Percentiles rank a stretch among this genome's conserved stretches.
Evolutionary conservation across 805 yeast genomes (phyloP).

Genomic region (Lachancea sp.): DNA sequence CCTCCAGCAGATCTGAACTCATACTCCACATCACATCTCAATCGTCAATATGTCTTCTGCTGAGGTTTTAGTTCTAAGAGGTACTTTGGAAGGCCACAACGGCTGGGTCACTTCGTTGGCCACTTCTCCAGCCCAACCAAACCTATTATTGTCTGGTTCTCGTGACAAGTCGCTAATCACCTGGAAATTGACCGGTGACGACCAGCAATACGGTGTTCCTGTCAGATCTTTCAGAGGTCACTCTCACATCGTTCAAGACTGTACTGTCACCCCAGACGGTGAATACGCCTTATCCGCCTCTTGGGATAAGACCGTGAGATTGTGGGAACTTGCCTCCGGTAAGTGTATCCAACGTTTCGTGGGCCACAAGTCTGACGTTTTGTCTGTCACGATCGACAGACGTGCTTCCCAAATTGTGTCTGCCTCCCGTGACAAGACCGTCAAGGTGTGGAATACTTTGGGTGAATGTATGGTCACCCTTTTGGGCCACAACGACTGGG

Average conservation of each 20-base stretch:
- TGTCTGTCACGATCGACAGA: conserved; percentile 93
- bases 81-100: conserved; percentile 96
- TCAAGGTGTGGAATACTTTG: conserved; percentile 98
- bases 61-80: conserved; percentile 99
- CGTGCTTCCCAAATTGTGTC: conserved; percentile 97
- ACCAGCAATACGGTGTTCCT: conserved; percentile 96
- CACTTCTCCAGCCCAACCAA: conserved; percentile 97
- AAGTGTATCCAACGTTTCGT: conserved; percentile 89
- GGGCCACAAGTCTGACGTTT: conserved; percentile 96
- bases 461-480: conserved; percentile 95
- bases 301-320: conserved; percentile 98
- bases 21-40: neutral
- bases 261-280: conserved; percentile 96
- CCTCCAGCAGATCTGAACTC: neutral
- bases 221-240: conserved; percentile 96
- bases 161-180: conserved; percentile 98
- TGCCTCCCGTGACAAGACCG: conserved; percentile 98
- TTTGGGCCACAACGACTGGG: conserved; percentile 98
- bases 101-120: conserved; percentile 99
- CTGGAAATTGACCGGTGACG: conserved; percentile 96
- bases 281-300: conserved; percentile 96
- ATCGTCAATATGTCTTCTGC: conserved; percentile 51
- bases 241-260: conserved; percentile 98
- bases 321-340: conserved; percentile 96
- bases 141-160: conserved; percentile 94